Evolutionary conservation across 768 basidiomycete genomes (phyloP).

Genomic region (Chalciporus chontae): DNA sequence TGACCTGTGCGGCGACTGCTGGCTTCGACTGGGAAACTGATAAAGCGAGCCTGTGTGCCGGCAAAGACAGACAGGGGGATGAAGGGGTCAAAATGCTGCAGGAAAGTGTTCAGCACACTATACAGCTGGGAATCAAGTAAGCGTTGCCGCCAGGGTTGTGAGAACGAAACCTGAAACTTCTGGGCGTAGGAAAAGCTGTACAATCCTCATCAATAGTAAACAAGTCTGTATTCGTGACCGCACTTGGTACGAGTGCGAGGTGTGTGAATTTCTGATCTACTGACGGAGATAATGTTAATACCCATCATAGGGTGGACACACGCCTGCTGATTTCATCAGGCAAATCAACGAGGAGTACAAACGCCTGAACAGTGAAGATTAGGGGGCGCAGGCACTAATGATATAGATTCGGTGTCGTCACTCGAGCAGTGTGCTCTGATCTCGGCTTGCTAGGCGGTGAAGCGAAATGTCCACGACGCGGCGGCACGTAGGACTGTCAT

Average conservation of each 20-base stretch:
- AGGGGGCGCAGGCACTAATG: conserved; percentile 13
- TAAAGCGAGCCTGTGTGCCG: conserved; percentile 54
- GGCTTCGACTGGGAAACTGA: conserved; percentile 68
- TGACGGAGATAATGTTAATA: conserved; percentile 26
- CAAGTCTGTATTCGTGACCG: conserved; percentile 74
- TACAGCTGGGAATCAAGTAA: conserved; percentile 57
- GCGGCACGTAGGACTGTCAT: conserved; percentile 13
- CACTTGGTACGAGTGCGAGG: conserved; percentile 78
- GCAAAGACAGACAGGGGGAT: conserved; percentile 51
- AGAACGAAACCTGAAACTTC: conserved; percentile 7
- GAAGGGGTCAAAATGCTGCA: conserved; percentile 66
- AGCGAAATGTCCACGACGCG: conserved; percentile 13
- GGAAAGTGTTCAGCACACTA: conserved; percentile 47
- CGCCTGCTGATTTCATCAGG: conserved; percentile 65
- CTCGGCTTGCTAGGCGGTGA: conserved; percentile 11
- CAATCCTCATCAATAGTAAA: conserved; percentile 68
- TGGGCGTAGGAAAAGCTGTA: conserved; percentile 73
- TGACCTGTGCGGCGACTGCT: conserved; percentile 60
- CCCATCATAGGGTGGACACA: conserved; percentile 63
- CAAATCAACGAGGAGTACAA: conserved; percentile 76
- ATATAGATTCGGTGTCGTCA: conserved; percentile 8
- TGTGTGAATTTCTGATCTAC: conserved; percentile 33
- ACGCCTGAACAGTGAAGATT: conserved; percentile 47
- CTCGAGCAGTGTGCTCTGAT: conserved; percentile 5
- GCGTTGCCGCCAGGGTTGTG: conserved; percentile 15